Conservation (phyloP, 2,329 filamentous ascomycete genomes). For the Pseudocercospora pini-densiflorae region DNA sequence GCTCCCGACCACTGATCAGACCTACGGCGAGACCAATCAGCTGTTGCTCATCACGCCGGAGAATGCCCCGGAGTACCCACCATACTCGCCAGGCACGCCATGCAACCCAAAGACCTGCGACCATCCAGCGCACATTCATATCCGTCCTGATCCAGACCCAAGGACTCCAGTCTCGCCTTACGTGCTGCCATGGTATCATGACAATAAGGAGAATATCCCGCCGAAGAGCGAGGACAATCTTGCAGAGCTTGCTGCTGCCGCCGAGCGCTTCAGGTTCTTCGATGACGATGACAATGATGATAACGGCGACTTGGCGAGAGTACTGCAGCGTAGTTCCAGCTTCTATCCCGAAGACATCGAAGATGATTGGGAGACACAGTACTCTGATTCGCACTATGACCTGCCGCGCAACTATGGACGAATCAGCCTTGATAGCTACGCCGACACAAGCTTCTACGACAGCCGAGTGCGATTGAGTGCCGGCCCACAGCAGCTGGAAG, state of each 20-base stretch:
- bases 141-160: constrained; percentile 4
- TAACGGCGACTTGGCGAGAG: constrained; percentile 15
- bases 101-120: constrained; percentile 16
- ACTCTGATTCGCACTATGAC: constrained; percentile 17
- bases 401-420: constrained; percentile 9
- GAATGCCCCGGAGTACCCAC: background rate
- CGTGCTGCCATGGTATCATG: constrained; percentile 10
- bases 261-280: constrained; percentile 9
- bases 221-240: constrained; percentile 17
- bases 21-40: constrained; percentile 38
- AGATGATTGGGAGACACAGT: constrained; percentile 20
- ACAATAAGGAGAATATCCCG: constrained; percentile 29
- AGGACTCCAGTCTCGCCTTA: background rate
- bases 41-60: constrained; percentile 34
- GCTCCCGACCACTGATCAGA: constrained; percentile 37
- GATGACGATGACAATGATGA: constrained; percentile 12
- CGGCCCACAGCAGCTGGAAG: background rate
- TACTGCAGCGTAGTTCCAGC: constrained; percentile 20
- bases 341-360: constrained; percentile 23
- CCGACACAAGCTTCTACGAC: constrained; percentile 31
- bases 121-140: constrained; percentile 18
- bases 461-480: constrained; percentile 21
- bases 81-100: background rate
- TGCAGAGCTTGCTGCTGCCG: background rate
- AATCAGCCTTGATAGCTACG: constrained; percentile 29